A percentile compares a stretch with the other conserved stretches of the same genome.
These are phyloP conservation scores for Maudiozyma pseudohumilis DNA, from an alignment of 805 yeast genomes.

Conservation along the genomic window DNA sequence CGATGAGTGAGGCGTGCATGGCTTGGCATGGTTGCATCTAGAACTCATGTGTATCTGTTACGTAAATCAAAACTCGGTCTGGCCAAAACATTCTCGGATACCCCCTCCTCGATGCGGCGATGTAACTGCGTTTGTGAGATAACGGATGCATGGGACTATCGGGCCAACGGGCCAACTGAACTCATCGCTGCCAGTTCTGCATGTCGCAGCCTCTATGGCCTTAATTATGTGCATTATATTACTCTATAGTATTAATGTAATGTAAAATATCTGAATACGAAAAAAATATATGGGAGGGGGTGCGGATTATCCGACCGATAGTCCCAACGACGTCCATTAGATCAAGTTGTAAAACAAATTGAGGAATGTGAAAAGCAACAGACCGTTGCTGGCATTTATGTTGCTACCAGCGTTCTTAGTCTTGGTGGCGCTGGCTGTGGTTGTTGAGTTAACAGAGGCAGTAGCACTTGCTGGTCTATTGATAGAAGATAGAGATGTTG, in stretches of 20 bases:
- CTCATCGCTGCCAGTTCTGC: too few species aligned
- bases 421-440: neutral
- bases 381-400: neutral
- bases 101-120: too few species aligned
- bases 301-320: neutral
- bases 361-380: neutral
- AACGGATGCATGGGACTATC: too few species aligned
- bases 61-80: too few species aligned
- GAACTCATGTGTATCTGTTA: too few species aligned
- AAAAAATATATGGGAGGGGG: neutral
- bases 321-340: neutral
- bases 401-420: neutral
- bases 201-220: too few species aligned
- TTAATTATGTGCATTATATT: neutral
- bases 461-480: constrained; percentile 7
- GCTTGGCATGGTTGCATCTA: too few species aligned
- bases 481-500: constrained; percentile 6
- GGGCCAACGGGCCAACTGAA: too few species aligned
- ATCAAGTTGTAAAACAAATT: neutral
- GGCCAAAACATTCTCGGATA: too few species aligned
- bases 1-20: too few species aligned
- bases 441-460: constrained; percentile 1
- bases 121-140: too few species aligned
- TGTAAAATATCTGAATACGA: neutral
- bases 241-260: neutral